Conservation (phyloP, 345 rosid species). For the Triadica sebifera region DNA sequence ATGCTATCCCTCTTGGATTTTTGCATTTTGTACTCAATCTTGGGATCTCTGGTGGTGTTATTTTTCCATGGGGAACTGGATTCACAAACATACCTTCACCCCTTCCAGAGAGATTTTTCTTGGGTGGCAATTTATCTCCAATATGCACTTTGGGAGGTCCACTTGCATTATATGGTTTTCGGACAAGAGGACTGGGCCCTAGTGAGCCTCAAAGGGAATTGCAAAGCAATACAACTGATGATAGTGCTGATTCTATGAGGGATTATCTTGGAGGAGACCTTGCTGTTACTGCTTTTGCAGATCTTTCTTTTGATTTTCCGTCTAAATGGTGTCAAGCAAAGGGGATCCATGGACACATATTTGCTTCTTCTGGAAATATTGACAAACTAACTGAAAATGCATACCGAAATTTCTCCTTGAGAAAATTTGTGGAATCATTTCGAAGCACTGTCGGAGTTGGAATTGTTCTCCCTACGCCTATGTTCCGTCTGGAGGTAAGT, state of each 20-base stretch:
- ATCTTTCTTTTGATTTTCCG: constrained; percentile 90
- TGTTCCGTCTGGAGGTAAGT: constrained; percentile 90
- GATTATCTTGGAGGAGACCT: constrained; percentile 94
- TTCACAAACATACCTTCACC: constrained; percentile 52
- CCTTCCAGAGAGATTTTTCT: constrained; percentile 82
- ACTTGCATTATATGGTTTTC: constrained; percentile 74
- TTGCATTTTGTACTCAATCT: constrained; percentile 66
- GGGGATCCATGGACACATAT: constrained; percentile 84
- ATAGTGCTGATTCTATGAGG: constrained; percentile 43
- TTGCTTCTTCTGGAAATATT: constrained; percentile 85
- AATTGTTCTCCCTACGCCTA: constrained; percentile 68
- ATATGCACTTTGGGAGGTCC: constrained; percentile 79
- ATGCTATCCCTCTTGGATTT: constrained; percentile 78
- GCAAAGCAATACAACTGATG: constrained; percentile 31
- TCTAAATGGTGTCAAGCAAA: constrained; percentile 74
- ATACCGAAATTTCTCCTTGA: constrained; percentile 49
- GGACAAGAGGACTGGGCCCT: constrained; percentile 80
- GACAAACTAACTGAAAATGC: constrained; percentile 71
- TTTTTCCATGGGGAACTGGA: constrained; percentile 76
- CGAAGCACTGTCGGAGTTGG: constrained; percentile 87
- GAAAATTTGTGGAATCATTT: constrained; percentile 54
- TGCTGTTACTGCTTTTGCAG: constrained; percentile 81
- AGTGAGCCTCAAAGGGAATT: constrained; percentile 63
- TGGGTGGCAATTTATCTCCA: constrained; percentile 92
- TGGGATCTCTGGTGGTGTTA: constrained; percentile 72